Base-by-base conservation (phyloP, 2,329 filamentous ascomycete species). In the Gyromitra esculenta region DNA sequence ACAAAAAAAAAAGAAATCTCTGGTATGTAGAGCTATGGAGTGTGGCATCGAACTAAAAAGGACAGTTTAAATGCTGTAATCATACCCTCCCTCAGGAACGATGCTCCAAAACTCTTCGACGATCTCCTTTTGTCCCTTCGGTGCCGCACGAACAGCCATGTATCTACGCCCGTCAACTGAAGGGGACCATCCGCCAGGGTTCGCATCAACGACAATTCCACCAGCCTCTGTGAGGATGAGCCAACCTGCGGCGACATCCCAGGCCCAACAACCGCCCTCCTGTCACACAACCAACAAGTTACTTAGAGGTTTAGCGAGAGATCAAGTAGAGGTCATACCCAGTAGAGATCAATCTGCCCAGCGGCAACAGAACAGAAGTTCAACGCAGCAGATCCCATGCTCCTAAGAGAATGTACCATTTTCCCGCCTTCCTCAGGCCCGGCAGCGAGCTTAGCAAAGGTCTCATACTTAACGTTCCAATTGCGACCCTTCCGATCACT, bases 231-330 rank as follows among this genome's bases (percentile, higher is more conserved):
- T 84, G 35, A 95, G 84, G 76, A 95, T 90, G 74, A 90, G 89
- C 92, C 92, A 94, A 0, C 90, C 92, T 4, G 92, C 92, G 81
- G 91, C 92, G 1, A 95, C 92, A 82, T 95, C 92, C 92, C 92
- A 95, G 1, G 92, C 91, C 88, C 91, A 95, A 83, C 91, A 93
- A 0, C 92, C 92, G 48, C 91, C 91, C 84, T 95, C 92, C 79
- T 80, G 62, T 41, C 31, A 21, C 43, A 7, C 6, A 65, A 57
- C 80, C 77, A 80, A 73, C 45, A 71, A 59, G 48, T 25, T 35
- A 52, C 31, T 18, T 37, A 59, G 50, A 5, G 50, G 21, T 25
- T 18, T n/a, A 31, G 21, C 7, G 21, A 64, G 25, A 31, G 54
- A 37, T 5, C 25, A 7, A 37, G 8, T 45, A 18, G 41, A 35